Conservation (phyloP, 305 asterid genomes). For the Fraxinus floribunda region DNA sequence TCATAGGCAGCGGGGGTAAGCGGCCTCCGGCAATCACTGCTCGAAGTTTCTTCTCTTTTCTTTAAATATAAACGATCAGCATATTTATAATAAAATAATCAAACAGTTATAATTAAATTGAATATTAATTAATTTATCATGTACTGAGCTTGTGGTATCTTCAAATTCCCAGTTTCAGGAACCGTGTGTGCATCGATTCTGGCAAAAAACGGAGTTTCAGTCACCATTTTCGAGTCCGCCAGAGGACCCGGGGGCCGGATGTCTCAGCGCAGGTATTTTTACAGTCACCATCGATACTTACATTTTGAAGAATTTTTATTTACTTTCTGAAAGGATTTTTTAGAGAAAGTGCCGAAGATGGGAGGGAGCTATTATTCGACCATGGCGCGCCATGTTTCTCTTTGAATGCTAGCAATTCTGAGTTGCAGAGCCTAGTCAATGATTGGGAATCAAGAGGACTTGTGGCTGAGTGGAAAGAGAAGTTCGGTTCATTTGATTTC, state of each 20-base stretch:
- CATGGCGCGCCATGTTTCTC: constrained; percentile 84
- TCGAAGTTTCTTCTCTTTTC: background rate
- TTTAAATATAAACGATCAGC: background rate
- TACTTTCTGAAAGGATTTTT: background rate
- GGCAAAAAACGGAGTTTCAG: constrained; percentile 75
- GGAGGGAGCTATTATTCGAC: constrained; percentile 73
- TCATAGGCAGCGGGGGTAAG: constrained; percentile 89
- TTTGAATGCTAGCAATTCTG: constrained; percentile 45
- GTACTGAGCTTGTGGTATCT: background rate
- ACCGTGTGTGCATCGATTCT: constrained; percentile 81
- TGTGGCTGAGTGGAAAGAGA: constrained; percentile 78
- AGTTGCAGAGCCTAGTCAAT: constrained; percentile 55
- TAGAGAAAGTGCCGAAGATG: constrained; percentile 73
- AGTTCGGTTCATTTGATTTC: constrained; percentile 74
- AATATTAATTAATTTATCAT: background rate
- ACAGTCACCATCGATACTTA: background rate
- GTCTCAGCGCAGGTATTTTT: constrained; percentile 81
- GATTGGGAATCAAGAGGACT: constrained; percentile 84
- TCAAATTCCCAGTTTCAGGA: constrained; percentile 67
- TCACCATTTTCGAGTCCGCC: constrained; percentile 75
- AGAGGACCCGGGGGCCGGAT: constrained; percentile 97
- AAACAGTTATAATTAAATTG: background rate
- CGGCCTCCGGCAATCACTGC: constrained; percentile 25
- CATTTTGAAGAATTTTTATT: background rate
- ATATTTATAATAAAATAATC: background rate